Base-by-base conservation (phyloP, 495 filamentous ascomycete genomes). In the Echria macrotheca region DNA sequence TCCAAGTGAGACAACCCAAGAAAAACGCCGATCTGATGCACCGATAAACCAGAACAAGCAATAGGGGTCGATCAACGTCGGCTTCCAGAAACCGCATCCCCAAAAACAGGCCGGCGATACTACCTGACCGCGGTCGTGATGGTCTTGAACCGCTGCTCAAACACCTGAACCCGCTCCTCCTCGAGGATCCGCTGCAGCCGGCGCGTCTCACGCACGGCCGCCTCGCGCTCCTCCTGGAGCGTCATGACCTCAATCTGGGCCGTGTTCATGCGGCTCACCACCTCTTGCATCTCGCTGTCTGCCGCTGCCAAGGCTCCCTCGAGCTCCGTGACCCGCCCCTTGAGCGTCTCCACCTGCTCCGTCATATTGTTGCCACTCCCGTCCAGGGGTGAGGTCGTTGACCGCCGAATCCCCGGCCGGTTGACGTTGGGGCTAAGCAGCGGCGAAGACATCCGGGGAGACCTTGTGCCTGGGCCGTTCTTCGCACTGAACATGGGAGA, bases 241-340 rank as follows among this genome's bases (percentile, higher is more conserved):
- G 89, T 82, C 61, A 89, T 81, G 29, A 98, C 93, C 68, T 96
- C 89, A 47, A 96, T 89, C 71, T 97, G 93, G 6, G 91, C 90
- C 50, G 80, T 74, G 68, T 89, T 96, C 89, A 98, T 96, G 46
- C 86, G 77, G 46, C 84, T 74, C 12, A 98, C 87, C 2, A 96
- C 91, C 65, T 93, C 86, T 61, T 91, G 81, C 93, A 98, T 96
- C 73, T 96, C 91, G 48, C 73, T 71, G 57, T 97, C 93, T 15
- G 93, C 88, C 50, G 93, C 80, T 19, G 75, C 69, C 15, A 97
- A 74, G 9, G 89, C 85, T 47, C 76, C 80, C 68, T 98, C 93
- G 10, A 98, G 78, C 59, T 94, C 89, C 26, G 59, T 40, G 15
- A 69, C 67, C 23, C 63, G 58, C 49, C 79, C 80, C 68, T 89